Evolutionary conservation across 2,329 filamentous ascomycete genomes (phyloP), one percentile per base, ranked within the genome.

Genomic region (Fusarium proliferatum): DNA sequence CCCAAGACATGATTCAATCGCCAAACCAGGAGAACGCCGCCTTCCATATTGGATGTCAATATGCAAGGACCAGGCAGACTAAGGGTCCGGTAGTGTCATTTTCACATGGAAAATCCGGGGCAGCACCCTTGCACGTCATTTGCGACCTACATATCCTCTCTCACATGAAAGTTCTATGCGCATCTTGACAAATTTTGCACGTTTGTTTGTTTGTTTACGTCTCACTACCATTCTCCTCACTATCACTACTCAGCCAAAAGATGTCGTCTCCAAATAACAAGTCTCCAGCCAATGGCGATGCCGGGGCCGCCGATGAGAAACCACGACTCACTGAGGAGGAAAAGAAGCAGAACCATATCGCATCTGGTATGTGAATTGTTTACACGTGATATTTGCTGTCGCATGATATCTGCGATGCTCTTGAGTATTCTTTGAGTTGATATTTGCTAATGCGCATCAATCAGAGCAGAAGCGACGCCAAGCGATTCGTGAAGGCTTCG

Each of bases 401-500:
- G 26, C 39, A 42, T 48, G n/a, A 28, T 59, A 21, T 33, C 7
- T 39, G 49, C n/a, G 33, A 39, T 62, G 5, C 21, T n/a, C n/a
- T 15, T 19, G 38, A 21, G 15, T 17, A 7, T 17, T 11, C 12
- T 23, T 23, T 9, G 17, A 26, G 21, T 9, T 19, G 9, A 11
- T 10, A 28, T 19, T 33, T 19, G 30, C 72, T 78, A 60, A 79
- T 64, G 49, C 62, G 41, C 30, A 23, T 48, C 23, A 17, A 43
- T 48, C 64, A 85, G 83, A 86, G 78, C 80, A 86, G 75, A 85
- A 87, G 73, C 80, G 85, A 42, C 80, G 85, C 36, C 81, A 85
- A 67, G 93, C 92, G 19, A 97, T 97, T 74, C 89, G 95, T 52
- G 91, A 94, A 66, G 94, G 93, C 64, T 97, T 97, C 80, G 94